These are phyloP conservation scores for Plectosphaerella sp. DNA, from an alignment of 2,329 filamentous ascomycete species.

Conservation along the genomic window DNA sequence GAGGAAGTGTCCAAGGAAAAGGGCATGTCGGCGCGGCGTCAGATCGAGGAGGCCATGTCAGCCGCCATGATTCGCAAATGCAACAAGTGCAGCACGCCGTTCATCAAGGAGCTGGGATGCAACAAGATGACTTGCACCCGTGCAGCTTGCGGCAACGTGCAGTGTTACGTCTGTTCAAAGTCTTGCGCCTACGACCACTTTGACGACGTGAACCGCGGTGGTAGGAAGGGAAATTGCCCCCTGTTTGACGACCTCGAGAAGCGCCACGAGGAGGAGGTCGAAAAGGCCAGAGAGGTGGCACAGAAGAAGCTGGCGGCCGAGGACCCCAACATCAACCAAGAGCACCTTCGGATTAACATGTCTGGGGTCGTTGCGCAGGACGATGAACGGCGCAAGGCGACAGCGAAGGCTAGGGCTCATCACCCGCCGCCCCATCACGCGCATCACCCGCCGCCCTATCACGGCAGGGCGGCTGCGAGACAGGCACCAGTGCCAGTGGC, in stretches of 20 bases:
- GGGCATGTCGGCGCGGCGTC: constrained; percentile 56
- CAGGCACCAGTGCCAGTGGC: too few relatives aligned
- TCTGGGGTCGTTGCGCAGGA: constrained; percentile 47
- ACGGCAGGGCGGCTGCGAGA: too few relatives aligned
- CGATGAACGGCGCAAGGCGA: constrained; percentile 22
- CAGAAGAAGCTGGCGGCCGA: constrained; percentile 50
- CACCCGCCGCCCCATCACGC: too few relatives aligned
- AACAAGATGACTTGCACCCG: constrained; percentile 76
- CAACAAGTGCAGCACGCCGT: constrained; percentile 66
- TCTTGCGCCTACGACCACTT: constrained; percentile 69
- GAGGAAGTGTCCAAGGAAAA: constrained; percentile 59
- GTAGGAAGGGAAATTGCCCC: constrained; percentile 54
- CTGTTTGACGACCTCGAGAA: constrained; percentile 60
- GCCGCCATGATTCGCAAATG: constrained; percentile 72
- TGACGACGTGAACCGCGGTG: constrained; percentile 42
- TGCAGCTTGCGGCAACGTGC: constrained; percentile 42
- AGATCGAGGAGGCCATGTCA: constrained; percentile 82
- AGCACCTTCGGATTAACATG: constrained; percentile 54
- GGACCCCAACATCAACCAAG: constrained; percentile 56
- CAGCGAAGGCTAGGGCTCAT: too few relatives aligned
- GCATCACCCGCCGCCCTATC: too few relatives aligned
- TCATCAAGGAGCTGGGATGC: constrained; percentile 75
- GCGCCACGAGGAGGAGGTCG: constrained; percentile 60
- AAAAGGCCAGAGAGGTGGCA: constrained; percentile 54
- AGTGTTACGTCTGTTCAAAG: constrained; percentile 70